Evolutionary conservation across 2,329 filamentous ascomycete genomes (phyloP).

Genomic region (Colletotrichum nymphaeae): DNA sequence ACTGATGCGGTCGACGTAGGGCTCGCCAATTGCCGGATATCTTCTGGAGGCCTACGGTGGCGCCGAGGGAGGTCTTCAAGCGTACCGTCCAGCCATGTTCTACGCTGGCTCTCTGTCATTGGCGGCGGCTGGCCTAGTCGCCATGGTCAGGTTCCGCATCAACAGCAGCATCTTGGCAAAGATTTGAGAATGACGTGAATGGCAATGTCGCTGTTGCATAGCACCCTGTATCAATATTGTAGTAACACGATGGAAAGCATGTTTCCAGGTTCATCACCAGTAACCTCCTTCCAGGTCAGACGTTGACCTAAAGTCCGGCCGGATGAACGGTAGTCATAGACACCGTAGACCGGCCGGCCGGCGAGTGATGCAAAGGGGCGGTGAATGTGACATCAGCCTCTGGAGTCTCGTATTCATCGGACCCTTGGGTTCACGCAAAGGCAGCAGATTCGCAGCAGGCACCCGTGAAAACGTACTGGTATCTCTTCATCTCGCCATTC

Average conservation of each 20-base stretch:
- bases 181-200: constrained; percentile 38
- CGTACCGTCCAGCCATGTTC: constrained; percentile 71
- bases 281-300: background rate
- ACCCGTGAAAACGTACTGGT: background rate
- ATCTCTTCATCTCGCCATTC: background rate
- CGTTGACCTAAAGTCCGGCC: background rate
- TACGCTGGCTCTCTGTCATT: constrained; percentile 67
- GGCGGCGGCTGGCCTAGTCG: constrained; percentile 55
- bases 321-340: background rate
- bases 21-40: constrained; percentile 70
- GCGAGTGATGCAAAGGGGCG: background rate
- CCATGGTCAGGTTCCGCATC: constrained; percentile 55
- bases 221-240: background rate
- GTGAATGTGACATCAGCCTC: background rate
- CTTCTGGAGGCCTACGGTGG: constrained; percentile 67
- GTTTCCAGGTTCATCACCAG: background rate
- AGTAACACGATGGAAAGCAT: background rate
- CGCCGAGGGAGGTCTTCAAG: constrained; percentile 57
- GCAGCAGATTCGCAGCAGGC: background rate
- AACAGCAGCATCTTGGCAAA: constrained; percentile 50
- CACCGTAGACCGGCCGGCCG: constrained; percentile 14
- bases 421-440: background rate
- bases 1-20: constrained; percentile 44
- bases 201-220: no score
- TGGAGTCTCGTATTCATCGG: no score